Base-by-base conservation (phyloP, 176 grass and related monocot genomes). In the Bothriochloa decipiens region DNA sequence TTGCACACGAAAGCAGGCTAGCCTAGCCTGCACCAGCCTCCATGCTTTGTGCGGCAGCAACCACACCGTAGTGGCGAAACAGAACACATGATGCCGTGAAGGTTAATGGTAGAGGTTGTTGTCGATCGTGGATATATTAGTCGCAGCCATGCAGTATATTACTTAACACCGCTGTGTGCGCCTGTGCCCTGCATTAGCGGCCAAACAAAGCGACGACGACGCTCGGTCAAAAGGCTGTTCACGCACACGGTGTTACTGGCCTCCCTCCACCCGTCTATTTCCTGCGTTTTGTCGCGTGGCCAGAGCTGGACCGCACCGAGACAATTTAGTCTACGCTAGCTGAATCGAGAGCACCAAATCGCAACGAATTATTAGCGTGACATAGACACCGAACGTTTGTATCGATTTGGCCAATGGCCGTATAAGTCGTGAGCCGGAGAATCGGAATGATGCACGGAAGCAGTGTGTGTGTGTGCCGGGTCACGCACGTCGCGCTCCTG, bases 211-310 rank as follows among this genome's bases (percentile, higher is more conserved):
- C 28, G 32, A 17, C 23, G 32, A 17, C 23, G 43, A 74, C 75
- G 68, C 32, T 45, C 8, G 20, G 81, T 68, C 81, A 79, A 67
- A 57, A 41, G 55, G 81, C 67, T 43, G 0, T 40, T 71, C 41
- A 11, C 63, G 5, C 49, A 11, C 5, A 16, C 16, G 5, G 13
- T 47, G 45, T 47, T 47, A 47, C 45, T 47, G 46, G 4, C 46
- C 46, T 49, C n/a, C 29, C 2, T 27, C 11, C 39, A 47, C 17
- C 50, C 50, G 33, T 74, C 69, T 39, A 27, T 8, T n/a, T 22
- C 43, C 18, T 55, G 16, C 14, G 22, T 12, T 74, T 33, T 58
- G 0, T 37, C 1, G 10, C 32, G 49, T 35, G 27, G 29, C 16
- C 46, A 0, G 46, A 16, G 46, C 46, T 69, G 35, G 35, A 11